A percentile compares a stretch with the other conserved stretches of the same genome.
phyloP scores from a whole-genome alignment of 2,329 filamentous ascomycete species.

The Penicillium aurantiogriseum region DNA sequence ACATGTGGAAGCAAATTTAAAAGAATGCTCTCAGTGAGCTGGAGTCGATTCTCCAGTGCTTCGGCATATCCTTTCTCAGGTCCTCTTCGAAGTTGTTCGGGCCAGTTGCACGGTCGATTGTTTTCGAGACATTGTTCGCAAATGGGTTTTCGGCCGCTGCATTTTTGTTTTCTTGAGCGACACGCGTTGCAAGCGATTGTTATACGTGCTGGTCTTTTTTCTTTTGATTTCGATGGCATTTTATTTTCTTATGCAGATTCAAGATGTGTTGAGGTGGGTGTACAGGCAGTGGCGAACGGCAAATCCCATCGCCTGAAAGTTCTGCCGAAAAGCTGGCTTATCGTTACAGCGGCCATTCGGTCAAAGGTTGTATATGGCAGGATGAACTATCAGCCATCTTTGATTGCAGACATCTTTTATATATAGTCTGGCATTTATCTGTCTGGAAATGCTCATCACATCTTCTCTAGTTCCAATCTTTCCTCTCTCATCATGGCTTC shows the following conservation, averaged over 20 bases:
- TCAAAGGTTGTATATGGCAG: not conserved
- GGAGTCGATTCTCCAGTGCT: constrained; percentile 44
- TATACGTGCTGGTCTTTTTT: constrained; percentile 36
- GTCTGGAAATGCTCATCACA: too few species aligned
- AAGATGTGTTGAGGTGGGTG: not conserved
- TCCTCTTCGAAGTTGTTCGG: constrained; percentile 42
- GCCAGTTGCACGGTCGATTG: constrained; percentile 39
- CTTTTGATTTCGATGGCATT: constrained; percentile 11
- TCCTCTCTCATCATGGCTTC: not conserved
- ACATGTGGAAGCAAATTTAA: constrained; percentile 38
- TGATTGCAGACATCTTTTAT: too few species aligned
- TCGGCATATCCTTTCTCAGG: constrained; percentile 50
- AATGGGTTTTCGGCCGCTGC: constrained; percentile 38
- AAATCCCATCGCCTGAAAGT: constrained; percentile 20
- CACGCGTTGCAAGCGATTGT: constrained; percentile 45
- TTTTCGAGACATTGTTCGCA: constrained; percentile 38
- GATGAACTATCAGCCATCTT: too few species aligned
- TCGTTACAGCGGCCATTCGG: not conserved
- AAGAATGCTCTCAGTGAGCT: constrained; percentile 43
- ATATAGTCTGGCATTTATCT: too few species aligned
- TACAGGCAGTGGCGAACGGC: too few species aligned
- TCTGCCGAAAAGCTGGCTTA: not conserved
- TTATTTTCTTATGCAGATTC: not conserved
- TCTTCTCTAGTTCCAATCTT: not conserved
- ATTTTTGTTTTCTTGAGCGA: constrained; percentile 42